These are phyloP conservation scores for Lachancea meyersii DNA, from an alignment of 805 yeast species.

Conservation along the genomic window DNA sequence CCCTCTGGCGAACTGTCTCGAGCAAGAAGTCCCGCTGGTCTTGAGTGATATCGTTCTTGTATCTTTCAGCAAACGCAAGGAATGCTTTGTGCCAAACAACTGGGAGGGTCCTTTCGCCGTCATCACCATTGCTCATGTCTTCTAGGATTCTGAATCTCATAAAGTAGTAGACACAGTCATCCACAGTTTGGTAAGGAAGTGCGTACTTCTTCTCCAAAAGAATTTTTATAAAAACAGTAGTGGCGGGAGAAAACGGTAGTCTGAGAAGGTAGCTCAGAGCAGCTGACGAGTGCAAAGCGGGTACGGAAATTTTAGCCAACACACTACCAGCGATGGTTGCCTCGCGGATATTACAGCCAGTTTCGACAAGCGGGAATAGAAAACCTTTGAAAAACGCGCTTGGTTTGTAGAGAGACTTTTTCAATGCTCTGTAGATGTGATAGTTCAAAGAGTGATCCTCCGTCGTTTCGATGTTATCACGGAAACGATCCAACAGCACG, in stretches of 20 bases:
- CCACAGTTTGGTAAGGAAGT: conserved; percentile 91
- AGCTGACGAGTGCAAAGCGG: conserved; percentile 93
- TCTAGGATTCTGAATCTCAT: conserved; percentile 74
- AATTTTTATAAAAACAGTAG: conserved; percentile 83
- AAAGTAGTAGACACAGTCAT: conserved; percentile 88
- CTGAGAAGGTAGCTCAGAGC: conserved; percentile 82
- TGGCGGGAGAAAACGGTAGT: conserved; percentile 79
- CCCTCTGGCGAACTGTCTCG: conserved; percentile 85
- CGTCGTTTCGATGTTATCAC: conserved; percentile 62
- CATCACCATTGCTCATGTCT: conserved; percentile 37
- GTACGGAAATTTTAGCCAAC: conserved; percentile 80
- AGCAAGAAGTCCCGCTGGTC: conserved; percentile 93
- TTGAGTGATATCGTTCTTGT: conserved; percentile 96
- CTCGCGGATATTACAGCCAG: conserved; percentile 86
- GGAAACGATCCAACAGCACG: conserved; percentile 65
- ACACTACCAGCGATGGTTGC: conserved; percentile 94
- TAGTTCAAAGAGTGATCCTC: conserved; percentile 80
- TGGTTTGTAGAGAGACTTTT: conserved; percentile 92
- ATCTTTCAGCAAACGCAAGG: conserved; percentile 88
- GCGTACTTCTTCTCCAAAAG: conserved; percentile 93
- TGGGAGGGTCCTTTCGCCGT: conserved; percentile 54
- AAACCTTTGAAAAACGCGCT: conserved; percentile 97
- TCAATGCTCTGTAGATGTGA: conserved; percentile 85
- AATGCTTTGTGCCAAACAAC: conserved; percentile 98
- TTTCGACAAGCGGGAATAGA: conserved; percentile 81